These are phyloP conservation scores for Cymbopogon flexuosus DNA, from an alignment of 202 grass and related monocot genomes.

Conservation along the genomic window DNA sequence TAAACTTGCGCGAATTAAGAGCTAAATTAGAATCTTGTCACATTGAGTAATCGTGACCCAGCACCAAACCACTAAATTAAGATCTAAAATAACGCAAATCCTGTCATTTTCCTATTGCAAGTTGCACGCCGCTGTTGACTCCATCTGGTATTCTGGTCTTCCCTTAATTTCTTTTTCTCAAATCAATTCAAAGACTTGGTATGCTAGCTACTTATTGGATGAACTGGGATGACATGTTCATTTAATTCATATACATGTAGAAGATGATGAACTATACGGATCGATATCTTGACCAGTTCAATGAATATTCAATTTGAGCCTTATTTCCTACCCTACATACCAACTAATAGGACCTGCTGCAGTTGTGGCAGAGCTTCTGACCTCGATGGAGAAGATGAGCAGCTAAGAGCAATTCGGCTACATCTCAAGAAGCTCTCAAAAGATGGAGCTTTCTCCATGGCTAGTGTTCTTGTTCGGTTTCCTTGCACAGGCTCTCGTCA, in stretches of 20 bases:
- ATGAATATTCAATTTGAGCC: slow-evolving; percentile 16
- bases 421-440: slow-evolving; percentile 19
- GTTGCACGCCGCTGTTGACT: slow-evolving; percentile 28
- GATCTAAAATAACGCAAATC: not conserved
- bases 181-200: not conserved
- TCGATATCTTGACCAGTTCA: slow-evolving; percentile 36
- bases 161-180: not conserved
- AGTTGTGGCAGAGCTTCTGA: not conserved
- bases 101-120: slow-evolving; percentile 26
- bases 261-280: slow-evolving; percentile 13
- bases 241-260: not conserved
- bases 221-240: not conserved
- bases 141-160: not conserved
- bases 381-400: slow-evolving; percentile 28
- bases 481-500: slow-evolving; percentile 13
- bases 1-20: not conserved
- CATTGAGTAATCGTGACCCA: not conserved
- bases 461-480: slow-evolving; percentile 19
- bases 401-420: slow-evolving; percentile 17
- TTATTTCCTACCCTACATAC: slow-evolving; percentile 1
- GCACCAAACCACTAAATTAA: slow-evolving; percentile 18
- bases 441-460: slow-evolving; percentile 38
- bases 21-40: not conserved
- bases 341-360: slow-evolving; percentile 18
- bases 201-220: slow-evolving; percentile 3